phyloP scores from a whole-genome alignment of 2,329 filamentous ascomycete genomes.

The Penicillium digitatum region DNA sequence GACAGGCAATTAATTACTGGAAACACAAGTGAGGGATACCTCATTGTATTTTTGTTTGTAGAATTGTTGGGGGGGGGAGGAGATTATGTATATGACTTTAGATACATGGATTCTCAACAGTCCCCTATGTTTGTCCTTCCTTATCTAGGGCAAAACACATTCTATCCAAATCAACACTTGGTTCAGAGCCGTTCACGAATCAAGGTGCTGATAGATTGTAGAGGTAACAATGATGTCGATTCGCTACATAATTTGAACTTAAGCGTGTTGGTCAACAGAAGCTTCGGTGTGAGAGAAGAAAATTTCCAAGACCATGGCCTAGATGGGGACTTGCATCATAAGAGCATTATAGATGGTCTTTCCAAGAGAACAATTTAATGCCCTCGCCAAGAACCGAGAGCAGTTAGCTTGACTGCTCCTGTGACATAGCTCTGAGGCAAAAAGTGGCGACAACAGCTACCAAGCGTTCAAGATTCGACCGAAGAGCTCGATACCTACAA shows the following conservation, averaged over 20 bases:
- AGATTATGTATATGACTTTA: not conserved
- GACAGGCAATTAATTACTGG: not conserved
- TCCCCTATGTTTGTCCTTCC: not conserved
- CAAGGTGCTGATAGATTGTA: not conserved
- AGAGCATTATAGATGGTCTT: not conserved
- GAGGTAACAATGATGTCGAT: not conserved
- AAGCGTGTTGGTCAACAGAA: not conserved
- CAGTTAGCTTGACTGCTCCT: not conserved
- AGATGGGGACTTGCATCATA: not conserved
- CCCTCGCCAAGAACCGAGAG: not conserved
- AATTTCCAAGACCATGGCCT: not conserved
- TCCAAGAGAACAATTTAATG: not conserved
- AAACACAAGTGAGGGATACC: not conserved
- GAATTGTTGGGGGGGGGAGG: not conserved
- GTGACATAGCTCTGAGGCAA: not conserved
- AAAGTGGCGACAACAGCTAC: not conserved
- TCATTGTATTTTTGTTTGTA: not conserved
- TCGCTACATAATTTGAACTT: not conserved
- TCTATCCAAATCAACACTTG: not conserved
- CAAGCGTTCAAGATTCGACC: not conserved
- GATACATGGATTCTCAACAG: not conserved
- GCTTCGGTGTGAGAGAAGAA: not conserved
- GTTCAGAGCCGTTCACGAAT: not conserved
- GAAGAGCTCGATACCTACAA: not conserved
- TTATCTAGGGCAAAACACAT: not conserved